Conservation (phyloP, 2,329 filamentous ascomycete species). For the Fusarium torreyae region DNA sequence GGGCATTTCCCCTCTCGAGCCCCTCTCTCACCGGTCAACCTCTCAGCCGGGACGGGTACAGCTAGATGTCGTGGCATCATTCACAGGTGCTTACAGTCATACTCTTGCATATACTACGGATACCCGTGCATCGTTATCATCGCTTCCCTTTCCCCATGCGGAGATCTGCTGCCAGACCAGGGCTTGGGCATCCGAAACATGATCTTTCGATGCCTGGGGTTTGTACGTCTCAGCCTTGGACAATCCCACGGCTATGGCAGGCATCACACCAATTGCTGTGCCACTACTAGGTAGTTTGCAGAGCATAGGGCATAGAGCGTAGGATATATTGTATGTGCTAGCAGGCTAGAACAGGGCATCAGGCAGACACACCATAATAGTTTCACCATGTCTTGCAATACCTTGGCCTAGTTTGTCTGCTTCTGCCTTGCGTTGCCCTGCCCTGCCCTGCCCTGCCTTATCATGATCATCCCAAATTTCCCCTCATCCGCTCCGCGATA, state of each 20-base stretch:
- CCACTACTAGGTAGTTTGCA: slow-evolving; percentile 15
- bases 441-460: slow-evolving; percentile 31
- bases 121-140: slow-evolving; percentile 18
- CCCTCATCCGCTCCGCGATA: slow-evolving; percentile 18
- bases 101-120: slow-evolving; percentile 22
- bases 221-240: slow-evolving; percentile 36
- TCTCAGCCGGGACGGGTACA: slow-evolving; percentile 22
- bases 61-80: slow-evolving; percentile 33
- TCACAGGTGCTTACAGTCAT: slow-evolving; percentile 29
- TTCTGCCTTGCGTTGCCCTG: not conserved
- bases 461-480: slow-evolving; percentile 25
- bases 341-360: not conserved
- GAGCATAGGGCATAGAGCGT: not conserved
- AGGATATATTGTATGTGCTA: not conserved
- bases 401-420: not conserved
- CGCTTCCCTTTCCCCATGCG: slow-evolving; percentile 39
- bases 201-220: slow-evolving; percentile 21
- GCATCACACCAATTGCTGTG: slow-evolving; percentile 39
- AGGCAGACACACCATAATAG: slow-evolving; percentile 12
- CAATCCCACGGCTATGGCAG: slow-evolving; percentile 35
- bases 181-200: slow-evolving; percentile 32
- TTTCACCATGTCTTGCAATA: slow-evolving; percentile 20
- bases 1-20: slow-evolving; percentile 30
- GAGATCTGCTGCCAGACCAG: slow-evolving; percentile 33
- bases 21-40: slow-evolving; percentile 24